Base-by-base conservation (phyloP, 176 grass and related monocot species). In the Calamus simplicifolius region DNA sequence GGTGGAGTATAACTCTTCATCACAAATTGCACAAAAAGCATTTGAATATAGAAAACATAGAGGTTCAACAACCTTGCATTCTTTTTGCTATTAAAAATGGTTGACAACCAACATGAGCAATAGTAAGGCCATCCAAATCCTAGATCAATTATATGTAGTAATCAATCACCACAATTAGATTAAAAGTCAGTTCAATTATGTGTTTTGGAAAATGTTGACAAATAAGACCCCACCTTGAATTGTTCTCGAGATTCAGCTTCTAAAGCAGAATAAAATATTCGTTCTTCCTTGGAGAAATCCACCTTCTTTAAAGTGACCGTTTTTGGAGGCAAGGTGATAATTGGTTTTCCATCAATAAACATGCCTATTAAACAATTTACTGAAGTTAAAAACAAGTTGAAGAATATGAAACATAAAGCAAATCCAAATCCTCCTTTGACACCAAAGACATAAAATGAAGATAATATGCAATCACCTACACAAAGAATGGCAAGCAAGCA, bases 241-340 rank as follows among this genome's bases (percentile, higher is more conserved):
- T 98, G 81, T 56, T 84, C 94, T 62, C 94, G 73, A 29, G 94
- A 98, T 75, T 91, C 94, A 43, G 88, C 69, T 83, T 98, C 94
- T 67, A 98, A 64, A 16, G 16, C 68, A 38, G 83, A 81, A 74
- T 98, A 98, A 77, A 98, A 98, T 64, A 70, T 48, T 19, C 94
- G 84, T 76, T 98, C 94, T 18, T 98, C 79, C 23, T 27, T 23
- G 3, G 84, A 85, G 70, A 98, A 98, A 60, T 75, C 79, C 58
- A 93, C 94, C 3, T 56, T 85, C 74, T 89, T 92, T 38, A 98
- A 77, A 73, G 70, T 75, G 48, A 98, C 71, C 30, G 84, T 98
- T 64, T 98, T 98, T 1, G 94, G 63, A 1, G 94, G 94, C 25
- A 98, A 78, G 49, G 54, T 79, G 67, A 98, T 93, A 19, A 98